phyloP scores from a whole-genome alignment of 2,329 filamentous ascomycete genomes.

The Xylariaceae sp. region DNA sequence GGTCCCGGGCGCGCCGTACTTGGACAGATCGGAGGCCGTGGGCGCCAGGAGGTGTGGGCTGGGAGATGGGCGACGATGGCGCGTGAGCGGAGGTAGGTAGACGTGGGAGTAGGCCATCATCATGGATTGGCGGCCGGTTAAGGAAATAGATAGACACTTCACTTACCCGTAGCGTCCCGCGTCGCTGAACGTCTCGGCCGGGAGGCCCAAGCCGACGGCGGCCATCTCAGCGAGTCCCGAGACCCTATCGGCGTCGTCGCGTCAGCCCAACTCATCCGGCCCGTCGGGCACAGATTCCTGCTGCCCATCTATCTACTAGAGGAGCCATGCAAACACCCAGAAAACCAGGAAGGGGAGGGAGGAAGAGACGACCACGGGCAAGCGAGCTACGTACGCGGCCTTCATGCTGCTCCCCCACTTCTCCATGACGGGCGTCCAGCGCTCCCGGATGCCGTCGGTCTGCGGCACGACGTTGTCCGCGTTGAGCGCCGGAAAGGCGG shows the following conservation, averaged over 20 bases:
- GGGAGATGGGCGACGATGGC: too few species aligned
- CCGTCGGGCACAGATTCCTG: too few species aligned
- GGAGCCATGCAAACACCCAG: too few species aligned
- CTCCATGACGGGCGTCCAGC: slow-evolving; percentile 49
- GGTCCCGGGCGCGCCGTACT: slow-evolving; percentile 46
- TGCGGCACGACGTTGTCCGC: slow-evolving; percentile 47
- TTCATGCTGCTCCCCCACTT: slow-evolving; percentile 55
- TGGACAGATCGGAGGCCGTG: slow-evolving; percentile 49
- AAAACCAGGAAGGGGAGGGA: slow-evolving; percentile 1
- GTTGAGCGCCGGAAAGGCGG: slow-evolving; percentile 48
- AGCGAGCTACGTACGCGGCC: slow-evolving; percentile 49
- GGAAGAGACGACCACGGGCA: too few species aligned
- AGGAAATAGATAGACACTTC: slow-evolving; percentile 4
- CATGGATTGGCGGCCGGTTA: too few species aligned
- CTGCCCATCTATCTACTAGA: too few species aligned
- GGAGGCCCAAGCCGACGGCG: slow-evolving; percentile 47
- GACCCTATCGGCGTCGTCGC: slow-evolving; percentile 23
- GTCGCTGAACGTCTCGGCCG: slow-evolving; percentile 43
- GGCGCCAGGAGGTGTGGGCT: slow-evolving; percentile 56
- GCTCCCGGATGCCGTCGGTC: slow-evolving; percentile 37
- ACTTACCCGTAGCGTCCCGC: slow-evolving; percentile 48
- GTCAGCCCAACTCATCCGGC: not conserved
- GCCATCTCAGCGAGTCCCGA: slow-evolving; percentile 52
- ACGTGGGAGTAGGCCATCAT: not conserved
- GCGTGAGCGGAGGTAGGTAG: too few species aligned